Percentiles rank a stretch among this genome's conserved stretches.
Evolutionary conservation across 2,329 filamentous ascomycete species (phyloP).

Genomic region (Colletotrichum sp.): DNA sequence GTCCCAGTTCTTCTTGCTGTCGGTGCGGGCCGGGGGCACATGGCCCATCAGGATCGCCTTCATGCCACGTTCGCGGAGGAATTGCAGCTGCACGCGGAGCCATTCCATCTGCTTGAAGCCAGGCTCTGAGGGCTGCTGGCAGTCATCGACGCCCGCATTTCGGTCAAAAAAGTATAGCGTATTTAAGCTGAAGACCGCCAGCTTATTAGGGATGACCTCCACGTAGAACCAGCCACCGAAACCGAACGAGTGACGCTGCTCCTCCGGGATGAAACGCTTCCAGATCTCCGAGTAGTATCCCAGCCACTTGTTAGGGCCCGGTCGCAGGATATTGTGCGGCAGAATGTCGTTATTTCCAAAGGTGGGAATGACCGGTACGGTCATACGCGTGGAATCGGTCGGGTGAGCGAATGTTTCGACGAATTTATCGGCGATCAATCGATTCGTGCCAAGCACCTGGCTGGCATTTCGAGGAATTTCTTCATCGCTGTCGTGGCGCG

Average conservation of each 20-base stretch:
- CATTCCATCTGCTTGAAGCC: constrained; percentile 97
- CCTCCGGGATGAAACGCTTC: constrained; percentile 87
- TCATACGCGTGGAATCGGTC: constrained; percentile 60
- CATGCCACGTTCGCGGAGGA: constrained; percentile 82
- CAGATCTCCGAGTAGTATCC: constrained; percentile 79
- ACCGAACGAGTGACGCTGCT: constrained; percentile 87
- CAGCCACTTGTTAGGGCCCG: constrained; percentile 88
- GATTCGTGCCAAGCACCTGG: constrained; percentile 81
- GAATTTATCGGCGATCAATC: constrained; percentile 77
- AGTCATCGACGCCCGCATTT: constrained; percentile 94
- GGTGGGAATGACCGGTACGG: constrained; percentile 84
- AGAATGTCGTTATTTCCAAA: constrained; percentile 98
- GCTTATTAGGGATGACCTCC: constrained; percentile 84
- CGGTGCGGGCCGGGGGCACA: constrained; percentile 87
- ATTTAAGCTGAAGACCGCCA: constrained; percentile 93
- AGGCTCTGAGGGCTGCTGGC: constrained; percentile 77
- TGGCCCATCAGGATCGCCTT: constrained; percentile 96
- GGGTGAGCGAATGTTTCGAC: constrained; percentile 70
- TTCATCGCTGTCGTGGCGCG: constrained; percentile 88
- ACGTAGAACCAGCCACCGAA: constrained; percentile 94
- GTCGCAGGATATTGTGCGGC: constrained; percentile 90
- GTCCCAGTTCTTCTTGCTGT: constrained; percentile 88
- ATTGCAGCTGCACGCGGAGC: constrained; percentile 86
- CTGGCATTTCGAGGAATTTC: constrained; percentile 73
- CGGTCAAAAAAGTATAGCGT: constrained; percentile 95